phyloP scores from a whole-genome alignment of 352 stramenopile species.

The Phytophthora sansomeana region DNA sequence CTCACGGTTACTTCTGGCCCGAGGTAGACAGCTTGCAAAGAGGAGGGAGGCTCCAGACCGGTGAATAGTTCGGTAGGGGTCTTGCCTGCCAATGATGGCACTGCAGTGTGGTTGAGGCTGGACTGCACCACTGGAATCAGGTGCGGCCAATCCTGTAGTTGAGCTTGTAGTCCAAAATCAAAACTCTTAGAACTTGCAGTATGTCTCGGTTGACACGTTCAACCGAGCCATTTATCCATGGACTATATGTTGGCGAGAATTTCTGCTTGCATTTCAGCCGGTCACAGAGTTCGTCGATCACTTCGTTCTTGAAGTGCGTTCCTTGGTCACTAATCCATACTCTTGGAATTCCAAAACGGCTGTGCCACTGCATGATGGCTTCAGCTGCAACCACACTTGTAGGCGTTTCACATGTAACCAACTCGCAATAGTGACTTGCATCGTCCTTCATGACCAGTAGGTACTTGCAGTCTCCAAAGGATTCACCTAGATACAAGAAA shows the following conservation, averaged over 20 bases:
- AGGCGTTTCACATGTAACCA: conserved; percentile 33
- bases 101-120: too few relatives aligned
- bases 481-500: conserved; percentile 38
- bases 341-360: conserved; percentile 32
- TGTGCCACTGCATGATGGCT: conserved; percentile 39
- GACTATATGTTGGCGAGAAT: too few relatives aligned
- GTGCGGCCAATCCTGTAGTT: too few relatives aligned
- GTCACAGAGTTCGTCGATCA: too few relatives aligned
- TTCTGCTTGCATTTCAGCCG: too few relatives aligned
- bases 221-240: too few relatives aligned
- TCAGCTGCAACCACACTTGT: conserved; percentile 27
- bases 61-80: conserved; percentile 30
- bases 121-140: too few relatives aligned
- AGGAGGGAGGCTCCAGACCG: conserved; percentile 12
- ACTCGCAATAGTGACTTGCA: conserved; percentile 36
- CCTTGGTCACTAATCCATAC: conserved; percentile 43
- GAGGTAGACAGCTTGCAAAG: conserved; percentile 12
- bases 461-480: conserved; percentile 15
- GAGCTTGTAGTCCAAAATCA: too few relatives aligned
- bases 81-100: conserved; percentile 46
- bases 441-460: conserved; percentile 19
- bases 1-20: neutral
- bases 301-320: too few relatives aligned
- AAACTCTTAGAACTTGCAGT: too few relatives aligned
- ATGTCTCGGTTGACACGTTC: too few relatives aligned